Evolutionary conservation across 129 eudicot genomes (phyloP), one percentile per base, ranked within the genome.

Genomic region (Helichrysum umbraculigerum): DNA sequence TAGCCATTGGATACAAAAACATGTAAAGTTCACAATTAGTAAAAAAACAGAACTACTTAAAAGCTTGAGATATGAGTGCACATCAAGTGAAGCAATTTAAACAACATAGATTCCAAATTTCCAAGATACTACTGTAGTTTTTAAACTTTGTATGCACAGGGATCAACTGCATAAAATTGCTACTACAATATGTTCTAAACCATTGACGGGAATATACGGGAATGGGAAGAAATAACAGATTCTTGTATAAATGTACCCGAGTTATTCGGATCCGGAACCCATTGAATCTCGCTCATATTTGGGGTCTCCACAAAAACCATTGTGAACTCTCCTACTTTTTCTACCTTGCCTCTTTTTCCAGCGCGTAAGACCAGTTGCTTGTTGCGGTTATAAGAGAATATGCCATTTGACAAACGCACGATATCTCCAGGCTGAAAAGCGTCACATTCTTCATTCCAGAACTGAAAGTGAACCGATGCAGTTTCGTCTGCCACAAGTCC

Each of bases 361-460:
- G 96, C 96, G 72, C 98, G 85, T 42, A 93, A 57, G n/a, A 88
- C 86, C 2, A 90, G 81, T 37, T 66, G 66, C 59, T 74, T 83
- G 74, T 44, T 85, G 34, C 87, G 85, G 16, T 78, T 80, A 68
- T 78, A 93, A 25, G 96, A 88, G 65, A 93, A 90, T 64, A 90
- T 90, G 39, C 92, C 98, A 34, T 86, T 85, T 0, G 79, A 14
- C 74, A 90, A 81, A 19, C 71, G 67, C 1, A 93, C 58, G 35
- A 93, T 86, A 58, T 93, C 95, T 21, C 98, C 95, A 0, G 89
- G 80, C 59, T 90, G 76, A 73, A 93, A 88, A 0, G 85, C 92
- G 59, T 93, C 95, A 56, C 96, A 93, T 70, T 93, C 98, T 16
- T 77, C 90, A 14, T 88, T 91, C 98, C 98, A 90, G 4, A 90